A percentile compares a stretch with the other conserved stretches of the same genome.
Evolutionary conservation across 2,329 filamentous ascomycete genomes (phyloP).

Genomic region (Ophiosphaerella herpotricha): DNA sequence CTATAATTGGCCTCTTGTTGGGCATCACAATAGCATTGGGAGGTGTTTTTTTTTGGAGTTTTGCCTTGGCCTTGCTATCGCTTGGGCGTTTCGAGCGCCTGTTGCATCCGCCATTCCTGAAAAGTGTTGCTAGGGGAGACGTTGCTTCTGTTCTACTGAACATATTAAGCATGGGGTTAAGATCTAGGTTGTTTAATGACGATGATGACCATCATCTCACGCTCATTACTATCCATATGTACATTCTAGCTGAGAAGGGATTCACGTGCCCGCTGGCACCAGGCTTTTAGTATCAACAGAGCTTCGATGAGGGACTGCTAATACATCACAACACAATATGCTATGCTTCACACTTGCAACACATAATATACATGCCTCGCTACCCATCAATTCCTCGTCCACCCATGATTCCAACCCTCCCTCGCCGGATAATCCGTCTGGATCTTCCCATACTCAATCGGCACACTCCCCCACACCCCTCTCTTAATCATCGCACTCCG

Average conservation of each 20-base stretch:
- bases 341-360: not conserved
- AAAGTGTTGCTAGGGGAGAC: constrained; percentile 5
- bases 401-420: constrained; percentile 90
- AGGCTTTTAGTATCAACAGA: constrained; percentile 2
- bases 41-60: constrained; percentile 26
- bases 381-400: constrained; percentile 66
- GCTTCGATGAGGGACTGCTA: constrained; percentile 15
- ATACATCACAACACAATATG: constrained; percentile 11
- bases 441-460: constrained; percentile 86
- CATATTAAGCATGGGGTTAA: constrained; percentile 28
- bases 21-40: constrained; percentile 37
- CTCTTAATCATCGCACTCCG: constrained; percentile 89
- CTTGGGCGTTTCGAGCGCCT: constrained; percentile 37
- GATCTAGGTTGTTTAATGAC: constrained; percentile 25
- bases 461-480: constrained; percentile 80
- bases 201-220: constrained; percentile 34
- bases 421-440: constrained; percentile 82
- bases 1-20: constrained; percentile 61
- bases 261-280: not conserved
- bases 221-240: constrained; percentile 27
- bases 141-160: constrained; percentile 29
- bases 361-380: constrained; percentile 15
- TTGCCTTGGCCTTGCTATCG: constrained; percentile 9
- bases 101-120: constrained; percentile 21
- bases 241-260: constrained; percentile 6